Percentiles rank a stretch among this genome's conserved stretches.
Conservation (phyloP, 1,284 basidiomycete species). For the Sporisorium reilianum region DNA sequence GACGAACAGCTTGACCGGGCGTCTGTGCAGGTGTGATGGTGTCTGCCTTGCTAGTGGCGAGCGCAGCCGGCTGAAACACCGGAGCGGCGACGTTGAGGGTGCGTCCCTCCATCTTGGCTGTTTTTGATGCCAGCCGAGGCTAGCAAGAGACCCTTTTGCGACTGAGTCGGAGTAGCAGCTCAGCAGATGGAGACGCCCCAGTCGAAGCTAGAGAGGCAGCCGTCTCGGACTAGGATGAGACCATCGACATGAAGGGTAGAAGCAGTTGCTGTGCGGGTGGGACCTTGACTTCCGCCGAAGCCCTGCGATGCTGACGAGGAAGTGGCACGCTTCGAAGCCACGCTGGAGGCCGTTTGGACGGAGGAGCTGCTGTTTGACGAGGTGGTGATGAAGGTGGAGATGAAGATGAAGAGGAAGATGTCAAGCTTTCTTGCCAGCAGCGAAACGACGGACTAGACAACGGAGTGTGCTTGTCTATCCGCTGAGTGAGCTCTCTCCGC, state of each 20-base stretch:
- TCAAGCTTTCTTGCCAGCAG: neutral
- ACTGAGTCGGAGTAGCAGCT: neutral
- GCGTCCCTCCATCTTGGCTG: constrained; percentile 27
- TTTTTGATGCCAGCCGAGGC: no score
- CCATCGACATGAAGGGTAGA: neutral
- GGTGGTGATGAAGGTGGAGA: neutral
- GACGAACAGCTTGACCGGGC: neutral
- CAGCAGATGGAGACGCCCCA: neutral
- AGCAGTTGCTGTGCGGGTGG: neutral
- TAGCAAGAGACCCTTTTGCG: neutral
- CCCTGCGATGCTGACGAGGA: neutral
- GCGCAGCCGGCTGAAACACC: constrained; percentile 27
- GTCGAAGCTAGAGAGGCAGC: neutral
- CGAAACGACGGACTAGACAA: neutral
- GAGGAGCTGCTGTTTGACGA: neutral
- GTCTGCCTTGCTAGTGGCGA: neutral
- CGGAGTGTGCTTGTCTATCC: neutral
- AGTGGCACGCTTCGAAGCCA: neutral
- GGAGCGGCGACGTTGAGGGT: constrained; percentile 47
- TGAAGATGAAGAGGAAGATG: neutral
- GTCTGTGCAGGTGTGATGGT: neutral
- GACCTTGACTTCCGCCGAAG: neutral
- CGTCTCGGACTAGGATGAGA: neutral
- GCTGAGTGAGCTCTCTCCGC: neutral
- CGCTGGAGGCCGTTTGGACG: neutral